Base-by-base conservation (phyloP, 1,139 yeast species). In the Debaryomyces psychrophilus region DNA sequence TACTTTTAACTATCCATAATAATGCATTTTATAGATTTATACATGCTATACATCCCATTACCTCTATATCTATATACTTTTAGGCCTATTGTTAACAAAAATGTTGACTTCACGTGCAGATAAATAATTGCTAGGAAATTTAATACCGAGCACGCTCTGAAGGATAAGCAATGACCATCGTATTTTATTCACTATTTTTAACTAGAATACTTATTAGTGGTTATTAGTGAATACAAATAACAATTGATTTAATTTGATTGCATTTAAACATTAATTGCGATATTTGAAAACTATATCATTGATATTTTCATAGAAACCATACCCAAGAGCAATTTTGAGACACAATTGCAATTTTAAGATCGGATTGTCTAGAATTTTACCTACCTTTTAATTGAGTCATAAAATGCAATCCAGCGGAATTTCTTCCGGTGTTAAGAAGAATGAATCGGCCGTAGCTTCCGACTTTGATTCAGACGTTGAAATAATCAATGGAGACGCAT, bases 401-500 rank as follows among this genome's bases (percentile, higher is more conserved):
- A 35, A 36, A 28, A 50, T 50, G 53, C 44, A 52, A 18, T 38
- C 41, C 9, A 28, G 27, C 18, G 51, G 45, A 31, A 37, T 37
- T 39, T 33, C 52, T 14, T 38, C 53, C n/a, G 49, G 54, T 8
- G 42, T 49, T 8, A 48, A 37, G 33, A 51, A 40, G 37, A 38
- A 49, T 29, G 76, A 71, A 29, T 65, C 73, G 6, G 79, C 79
- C 28, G 65, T 73, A 46, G 67, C 65, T 9, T 67, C 71, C 3
- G 72, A 67, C 50, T 57, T 62, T 11, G 71, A 67, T 37, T 63
- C 69, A 14, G 77, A 69, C 50, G 61, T 57, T 27, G 75, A 69
- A 37, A 57, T 58, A 27, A 45, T 53, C 15, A 53, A 57, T 34
- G 63, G 58, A 28, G 44, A 54, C 15, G 53, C 53, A 14, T 59